Evolutionary conservation across 2,329 filamentous ascomycete species (phyloP).

Genomic region (Tolypocladium nubicola): DNA sequence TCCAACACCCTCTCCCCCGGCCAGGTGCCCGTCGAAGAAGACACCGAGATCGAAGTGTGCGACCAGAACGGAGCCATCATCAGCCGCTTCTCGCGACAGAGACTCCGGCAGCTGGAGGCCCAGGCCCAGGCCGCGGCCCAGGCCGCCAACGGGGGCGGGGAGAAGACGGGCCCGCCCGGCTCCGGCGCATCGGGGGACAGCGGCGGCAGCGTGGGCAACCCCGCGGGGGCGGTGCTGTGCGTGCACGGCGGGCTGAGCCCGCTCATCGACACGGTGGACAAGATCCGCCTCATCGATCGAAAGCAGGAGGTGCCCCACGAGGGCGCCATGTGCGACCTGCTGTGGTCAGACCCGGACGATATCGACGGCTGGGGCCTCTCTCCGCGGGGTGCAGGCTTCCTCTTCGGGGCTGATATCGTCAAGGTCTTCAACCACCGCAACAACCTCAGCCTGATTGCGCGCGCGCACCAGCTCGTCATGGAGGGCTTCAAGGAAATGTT

Average conservation of each 20-base stretch:
- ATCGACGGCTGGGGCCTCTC: constrained; percentile 95
- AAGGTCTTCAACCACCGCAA: constrained; percentile 94
- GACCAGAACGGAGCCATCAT: constrained; percentile 75
- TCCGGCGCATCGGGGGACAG: constrained; percentile 67
- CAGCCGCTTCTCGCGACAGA: constrained; percentile 53
- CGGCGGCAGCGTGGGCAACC: constrained; percentile 51
- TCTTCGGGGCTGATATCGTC: constrained; percentile 93
- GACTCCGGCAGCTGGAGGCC: constrained; percentile 10
- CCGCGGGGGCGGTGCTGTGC: constrained; percentile 78
- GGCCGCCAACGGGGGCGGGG: constrained; percentile 7
- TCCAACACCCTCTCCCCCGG: constrained; percentile 47
- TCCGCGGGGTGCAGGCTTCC: constrained; percentile 86
- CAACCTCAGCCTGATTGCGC: constrained; percentile 81
- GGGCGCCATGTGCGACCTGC: constrained; percentile 94
- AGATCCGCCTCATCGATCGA: constrained; percentile 86
- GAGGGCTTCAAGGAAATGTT: constrained; percentile 99
- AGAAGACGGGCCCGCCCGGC: constrained; percentile 59
- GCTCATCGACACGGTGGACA: constrained; percentile 85
- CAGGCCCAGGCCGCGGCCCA: constrained; percentile 11
- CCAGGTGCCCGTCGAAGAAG: constrained; percentile 48
- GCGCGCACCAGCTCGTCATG: constrained; percentile 97
- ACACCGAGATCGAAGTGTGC: constrained; percentile 87
- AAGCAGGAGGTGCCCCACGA: constrained; percentile 99
- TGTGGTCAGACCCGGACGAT: constrained; percentile 97
- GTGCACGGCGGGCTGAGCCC: constrained; percentile 92